Evolutionary conservation across 352 stramenopile genomes (phyloP).

Genomic region (Phytophthora pisi): DNA sequence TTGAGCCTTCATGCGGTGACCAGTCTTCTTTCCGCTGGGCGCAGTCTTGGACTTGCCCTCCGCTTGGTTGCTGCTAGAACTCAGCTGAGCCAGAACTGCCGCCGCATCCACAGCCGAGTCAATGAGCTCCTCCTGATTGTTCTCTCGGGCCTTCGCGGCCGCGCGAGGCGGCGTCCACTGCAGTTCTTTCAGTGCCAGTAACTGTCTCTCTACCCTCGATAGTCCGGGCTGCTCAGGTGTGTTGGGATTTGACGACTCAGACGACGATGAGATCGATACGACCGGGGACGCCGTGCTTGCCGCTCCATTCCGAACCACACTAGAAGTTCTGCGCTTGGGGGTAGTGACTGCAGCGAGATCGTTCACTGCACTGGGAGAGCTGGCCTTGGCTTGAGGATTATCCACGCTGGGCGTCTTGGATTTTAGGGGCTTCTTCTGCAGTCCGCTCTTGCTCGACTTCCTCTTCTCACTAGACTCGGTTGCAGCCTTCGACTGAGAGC

Average conservation of each 20-base stretch:
- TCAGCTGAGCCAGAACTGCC: constrained; percentile 28
- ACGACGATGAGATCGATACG: constrained; percentile 76
- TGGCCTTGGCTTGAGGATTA: constrained; percentile 4
- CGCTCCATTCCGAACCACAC: not conserved
- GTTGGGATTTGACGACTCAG: constrained; percentile 66
- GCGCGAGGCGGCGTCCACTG: constrained; percentile 54
- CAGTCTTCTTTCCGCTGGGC: constrained; percentile 26
- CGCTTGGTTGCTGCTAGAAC: constrained; percentile 19
- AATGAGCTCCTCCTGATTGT: constrained; percentile 23
- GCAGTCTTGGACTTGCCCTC: constrained; percentile 7
- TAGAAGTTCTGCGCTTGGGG: constrained; percentile 30
- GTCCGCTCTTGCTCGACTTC: constrained; percentile 14
- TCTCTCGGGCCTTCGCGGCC: constrained; percentile 5
- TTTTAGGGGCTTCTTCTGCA: constrained; percentile 20
- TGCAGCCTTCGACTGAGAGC: constrained; percentile 7
- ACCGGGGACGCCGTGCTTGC: constrained; percentile 59
- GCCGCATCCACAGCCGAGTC: constrained; percentile 29
- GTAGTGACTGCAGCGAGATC: constrained; percentile 34
- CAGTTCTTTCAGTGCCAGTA: constrained; percentile 55
- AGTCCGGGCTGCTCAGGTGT: constrained; percentile 54
- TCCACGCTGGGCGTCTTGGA: constrained; percentile 15
- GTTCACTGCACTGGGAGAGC: not conserved
- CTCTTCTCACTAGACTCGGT: constrained; percentile 19
- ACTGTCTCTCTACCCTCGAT: constrained; percentile 42
- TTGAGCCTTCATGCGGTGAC: constrained; percentile 38